A percentile compares a stretch with the other conserved stretches of the same genome.
phyloP scores from a whole-genome alignment of 1,284 basidiomycete species.

The Irpex sp. region DNA sequence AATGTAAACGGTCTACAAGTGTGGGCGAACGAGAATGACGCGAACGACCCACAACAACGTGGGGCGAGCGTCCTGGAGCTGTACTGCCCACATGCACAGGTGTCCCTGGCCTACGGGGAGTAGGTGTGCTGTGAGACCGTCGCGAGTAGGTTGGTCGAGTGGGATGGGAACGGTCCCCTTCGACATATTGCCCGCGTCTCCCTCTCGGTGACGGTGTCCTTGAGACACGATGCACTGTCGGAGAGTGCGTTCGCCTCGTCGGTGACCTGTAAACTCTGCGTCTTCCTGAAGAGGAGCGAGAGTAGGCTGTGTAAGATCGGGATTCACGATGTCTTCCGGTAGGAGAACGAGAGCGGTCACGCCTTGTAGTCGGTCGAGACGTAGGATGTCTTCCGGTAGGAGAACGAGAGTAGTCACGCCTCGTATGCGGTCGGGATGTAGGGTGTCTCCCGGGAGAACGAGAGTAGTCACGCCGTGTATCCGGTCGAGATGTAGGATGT shows the following conservation, averaged over 20 bases:
- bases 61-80: background rate
- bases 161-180: background rate
- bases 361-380: background rate
- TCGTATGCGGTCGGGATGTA: background rate
- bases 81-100: background rate
- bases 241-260: too few species aligned
- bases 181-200: background rate
- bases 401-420: background rate
- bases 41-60: background rate
- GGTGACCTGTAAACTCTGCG: too few species aligned
- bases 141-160: background rate
- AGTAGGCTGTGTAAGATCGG: background rate
- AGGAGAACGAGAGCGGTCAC: background rate
- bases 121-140: background rate
- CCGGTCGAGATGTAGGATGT: background rate
- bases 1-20: background rate
- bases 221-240: too few species aligned
- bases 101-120: background rate
- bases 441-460: background rate
- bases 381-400: background rate
- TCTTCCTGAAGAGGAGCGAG: too few species aligned
- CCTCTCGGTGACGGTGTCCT: background rate
- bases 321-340: background rate
- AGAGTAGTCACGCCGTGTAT: background rate
- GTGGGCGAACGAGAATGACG: conserved; percentile 2